phyloP scores from a whole-genome alignment of 805 yeast species.

The Komagataella populi region DNA sequence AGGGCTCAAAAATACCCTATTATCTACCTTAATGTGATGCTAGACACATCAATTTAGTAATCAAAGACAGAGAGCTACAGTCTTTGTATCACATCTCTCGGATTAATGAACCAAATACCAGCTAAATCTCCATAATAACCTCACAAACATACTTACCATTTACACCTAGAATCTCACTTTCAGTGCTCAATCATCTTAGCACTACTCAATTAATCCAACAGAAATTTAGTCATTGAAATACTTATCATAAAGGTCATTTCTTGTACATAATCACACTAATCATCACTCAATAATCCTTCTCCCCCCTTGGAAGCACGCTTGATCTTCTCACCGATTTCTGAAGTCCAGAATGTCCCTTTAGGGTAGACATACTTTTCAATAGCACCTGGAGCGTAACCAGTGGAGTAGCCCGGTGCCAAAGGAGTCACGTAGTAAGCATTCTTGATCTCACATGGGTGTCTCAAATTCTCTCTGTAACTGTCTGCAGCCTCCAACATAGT shows the following conservation, averaged over 20 bases:
- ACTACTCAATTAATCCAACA: too few species aligned
- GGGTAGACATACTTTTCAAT: slow-evolving; percentile 10
- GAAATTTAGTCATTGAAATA: neutral
- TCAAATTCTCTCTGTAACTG: slow-evolving; percentile 9
- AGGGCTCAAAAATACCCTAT: too few species aligned
- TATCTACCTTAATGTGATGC: too few species aligned
- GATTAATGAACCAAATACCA: too few species aligned
- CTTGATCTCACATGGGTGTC: slow-evolving; percentile 8
- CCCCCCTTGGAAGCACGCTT: slow-evolving; percentile 2
- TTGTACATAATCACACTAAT: neutral
- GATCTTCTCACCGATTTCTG: slow-evolving; percentile 9
- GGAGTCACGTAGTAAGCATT: slow-evolving; percentile 11
- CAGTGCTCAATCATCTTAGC: too few species aligned
- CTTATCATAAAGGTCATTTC: neutral
- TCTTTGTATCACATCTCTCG: too few species aligned
- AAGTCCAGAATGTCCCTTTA: slow-evolving; percentile 11
- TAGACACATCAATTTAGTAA: too few species aligned
- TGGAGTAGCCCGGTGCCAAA: slow-evolving; percentile 10
- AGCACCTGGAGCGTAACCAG: slow-evolving; percentile 7
- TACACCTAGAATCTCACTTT: too few species aligned
- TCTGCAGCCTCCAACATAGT: slow-evolving; percentile 11
- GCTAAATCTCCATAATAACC: too few species aligned
- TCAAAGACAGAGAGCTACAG: too few species aligned
- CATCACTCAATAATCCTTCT: slow-evolving; percentile 1
- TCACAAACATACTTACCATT: too few species aligned